Conservation (phyloP, 805 yeast species). For the Monosporozyma aerobia region DNA sequence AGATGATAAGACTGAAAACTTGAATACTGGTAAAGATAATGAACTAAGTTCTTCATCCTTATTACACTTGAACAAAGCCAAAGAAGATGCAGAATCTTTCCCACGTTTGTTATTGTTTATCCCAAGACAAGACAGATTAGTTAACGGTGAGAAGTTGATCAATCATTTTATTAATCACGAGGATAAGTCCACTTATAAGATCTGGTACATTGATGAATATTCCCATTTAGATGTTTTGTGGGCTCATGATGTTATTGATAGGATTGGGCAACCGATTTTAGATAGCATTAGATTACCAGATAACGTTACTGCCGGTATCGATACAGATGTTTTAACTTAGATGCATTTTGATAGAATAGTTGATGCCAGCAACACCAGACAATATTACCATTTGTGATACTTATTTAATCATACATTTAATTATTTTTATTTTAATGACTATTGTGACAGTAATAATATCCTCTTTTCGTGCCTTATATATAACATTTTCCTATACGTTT, state of each 20-base stretch:
- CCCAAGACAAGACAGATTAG: conserved; percentile 68
- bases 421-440: too few relatives aligned
- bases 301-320: neutral
- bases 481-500: too few relatives aligned
- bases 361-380: neutral
- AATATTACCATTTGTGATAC: neutral
- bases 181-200: conserved; percentile 24
- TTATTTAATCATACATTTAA: neutral
- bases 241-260: conserved; percentile 69
- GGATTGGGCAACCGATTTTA: conserved; percentile 46
- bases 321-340: neutral
- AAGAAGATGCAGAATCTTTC: conserved; percentile 32
- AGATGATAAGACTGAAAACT: neutral
- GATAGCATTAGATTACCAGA: conserved; percentile 24
- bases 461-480: too few relatives aligned
- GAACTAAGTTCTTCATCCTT: neutral
- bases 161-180: conserved; percentile 59
- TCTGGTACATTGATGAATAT: conserved; percentile 45
- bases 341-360: neutral
- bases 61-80: conserved; percentile 21
- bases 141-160: conserved; percentile 60
- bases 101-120: conserved; percentile 60
- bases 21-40: neutral
- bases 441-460: too few relatives aligned
- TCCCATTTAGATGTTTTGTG: conserved; percentile 88